phyloP scores from a whole-genome alignment of 2,329 filamentous ascomycete species.

The Xylariaceae sp. region DNA sequence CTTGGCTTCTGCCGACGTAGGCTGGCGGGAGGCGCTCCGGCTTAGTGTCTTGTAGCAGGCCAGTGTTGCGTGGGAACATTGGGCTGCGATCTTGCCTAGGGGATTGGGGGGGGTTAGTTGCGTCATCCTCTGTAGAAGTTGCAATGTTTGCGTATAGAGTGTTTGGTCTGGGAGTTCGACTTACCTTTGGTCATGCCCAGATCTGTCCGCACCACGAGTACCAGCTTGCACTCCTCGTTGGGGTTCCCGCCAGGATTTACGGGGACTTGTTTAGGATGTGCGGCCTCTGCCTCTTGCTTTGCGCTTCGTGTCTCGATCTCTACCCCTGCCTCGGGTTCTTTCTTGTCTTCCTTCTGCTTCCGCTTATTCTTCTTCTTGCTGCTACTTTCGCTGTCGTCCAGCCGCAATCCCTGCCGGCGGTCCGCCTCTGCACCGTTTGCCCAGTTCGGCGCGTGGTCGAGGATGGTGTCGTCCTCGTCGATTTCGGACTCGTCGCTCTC shows the following conservation, averaged over 20 bases:
- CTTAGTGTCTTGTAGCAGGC: conserved; percentile 92
- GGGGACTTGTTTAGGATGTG: conserved; percentile 24
- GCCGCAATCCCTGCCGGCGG: conserved; percentile 60
- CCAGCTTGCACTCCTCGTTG: conserved; percentile 90
- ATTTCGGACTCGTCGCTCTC: conserved; percentile 75
- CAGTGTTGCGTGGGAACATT: conserved; percentile 94
- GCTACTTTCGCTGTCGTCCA: conserved; percentile 21
- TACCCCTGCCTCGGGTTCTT: not conserved
- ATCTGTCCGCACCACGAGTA: conserved; percentile 91
- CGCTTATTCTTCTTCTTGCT: conserved; percentile 28
- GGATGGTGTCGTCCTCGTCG: conserved; percentile 63
- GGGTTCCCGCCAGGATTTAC: conserved; percentile 43
- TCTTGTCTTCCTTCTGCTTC: conserved; percentile 46
- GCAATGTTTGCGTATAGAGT: not conserved
- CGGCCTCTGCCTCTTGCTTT: conserved; percentile 22
- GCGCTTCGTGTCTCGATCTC: conserved; percentile 6
- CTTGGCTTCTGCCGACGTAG: conserved; percentile 60
- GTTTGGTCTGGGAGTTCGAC: conserved; percentile 35
- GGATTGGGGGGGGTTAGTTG: conserved; percentile 8
- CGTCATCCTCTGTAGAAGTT: too few species aligned
- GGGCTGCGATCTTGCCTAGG: conserved; percentile 93
- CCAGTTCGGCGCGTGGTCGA: conserved; percentile 74
- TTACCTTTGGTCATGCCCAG: conserved; percentile 96
- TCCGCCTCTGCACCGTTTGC: conserved; percentile 67
- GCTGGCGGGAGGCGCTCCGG: conserved; percentile 56